Evolutionary conservation across 2,329 filamentous ascomycete species (phyloP), one percentile per base, ranked within the genome.

Genomic region (Aschersonia sp.): DNA sequence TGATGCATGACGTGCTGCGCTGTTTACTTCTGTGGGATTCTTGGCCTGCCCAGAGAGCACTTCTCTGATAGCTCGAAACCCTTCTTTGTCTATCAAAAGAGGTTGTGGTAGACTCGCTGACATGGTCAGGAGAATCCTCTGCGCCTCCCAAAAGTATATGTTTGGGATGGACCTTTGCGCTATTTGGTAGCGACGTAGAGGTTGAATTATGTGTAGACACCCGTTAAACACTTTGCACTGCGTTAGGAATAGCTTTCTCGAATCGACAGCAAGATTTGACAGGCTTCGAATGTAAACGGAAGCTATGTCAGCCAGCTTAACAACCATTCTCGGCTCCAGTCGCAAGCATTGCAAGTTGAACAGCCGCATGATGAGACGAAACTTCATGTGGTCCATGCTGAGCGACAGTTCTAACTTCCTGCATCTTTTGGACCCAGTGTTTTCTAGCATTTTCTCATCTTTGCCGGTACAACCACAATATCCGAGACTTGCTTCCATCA

Each of bases 41-140:
- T 79, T 82, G 43, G 68, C 67, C 48, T 74, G 64, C 3, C 70
- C 75, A 5, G 75, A 59, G 48, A 82, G 58, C 3, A 80, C 74
- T 40, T 64, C 54, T 40, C 73, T 68, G 43, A 82, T 74, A 4
- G 77, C 71, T 45, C 66, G 65, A 49, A 80, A 83, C 28, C 74
- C 74, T 1, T 56, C 52, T 35, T 65, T 65, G 51, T 70, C 69
- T 31, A 82, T 68, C n/a, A 73, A 55, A 4, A 82, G 59, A 3
- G 74, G 68, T 5, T 66, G 68, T 2, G 68, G 57, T 31, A 77
- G 62, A 3, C 61, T 59, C 30, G 70, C 68, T 0, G 77, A 79
- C 56, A 74, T 65, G 20, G 67, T 63, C 30, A 83, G 59, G 31
- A 83, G 62, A 4, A 68, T 61, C 45, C 68, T 72, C 52, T 81